These are phyloP conservation scores for Harringtonia aguacate DNA, from an alignment of 2,329 filamentous ascomycete genomes.

Conservation along the genomic window DNA sequence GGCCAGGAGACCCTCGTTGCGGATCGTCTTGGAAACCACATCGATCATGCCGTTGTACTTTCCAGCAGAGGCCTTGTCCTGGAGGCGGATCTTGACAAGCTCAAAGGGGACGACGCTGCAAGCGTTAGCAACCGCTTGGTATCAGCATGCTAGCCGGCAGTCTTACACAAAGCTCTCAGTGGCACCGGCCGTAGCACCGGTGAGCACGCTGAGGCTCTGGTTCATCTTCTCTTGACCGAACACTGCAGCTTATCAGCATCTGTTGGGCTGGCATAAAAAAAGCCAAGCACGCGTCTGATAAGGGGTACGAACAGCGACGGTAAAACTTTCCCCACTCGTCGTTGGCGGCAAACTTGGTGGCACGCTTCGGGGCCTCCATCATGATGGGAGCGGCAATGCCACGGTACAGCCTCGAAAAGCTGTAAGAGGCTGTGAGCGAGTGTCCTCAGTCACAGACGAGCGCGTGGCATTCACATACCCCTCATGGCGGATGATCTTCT, in stretches of 20 bases:
- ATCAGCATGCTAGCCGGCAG: neutral
- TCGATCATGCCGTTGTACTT: conserved; percentile 80
- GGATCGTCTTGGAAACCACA: conserved; percentile 58
- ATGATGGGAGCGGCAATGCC: conserved; percentile 92
- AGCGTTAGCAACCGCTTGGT: neutral
- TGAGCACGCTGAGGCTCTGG: conserved; percentile 83
- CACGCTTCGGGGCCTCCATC: conserved; percentile 63
- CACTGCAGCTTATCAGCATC: conserved; percentile 20
- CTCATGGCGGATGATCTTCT: conserved; percentile 92
- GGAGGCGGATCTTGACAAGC: conserved; percentile 94
- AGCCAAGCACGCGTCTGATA: neutral
- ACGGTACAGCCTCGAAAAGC: conserved; percentile 83
- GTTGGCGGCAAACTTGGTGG: conserved; percentile 96
- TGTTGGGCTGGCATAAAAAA: neutral
- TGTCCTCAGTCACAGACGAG: neutral
- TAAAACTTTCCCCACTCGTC: conserved; percentile 97
- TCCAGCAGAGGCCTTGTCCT: conserved; percentile 86
- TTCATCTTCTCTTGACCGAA: conserved; percentile 84
- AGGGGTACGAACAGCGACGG: conserved; percentile 40
- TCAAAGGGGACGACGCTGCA: conserved; percentile 83
- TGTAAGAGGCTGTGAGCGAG: conserved; percentile 21
- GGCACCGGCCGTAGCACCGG: conserved; percentile 86
- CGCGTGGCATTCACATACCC: conserved; percentile 48
- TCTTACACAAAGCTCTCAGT: conserved; percentile 69
- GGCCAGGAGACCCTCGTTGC: conserved; percentile 51